Evolutionary conservation across 1,139 yeast genomes (phyloP).

Genomic region (Protomyces lactucae-debilis): DNA sequence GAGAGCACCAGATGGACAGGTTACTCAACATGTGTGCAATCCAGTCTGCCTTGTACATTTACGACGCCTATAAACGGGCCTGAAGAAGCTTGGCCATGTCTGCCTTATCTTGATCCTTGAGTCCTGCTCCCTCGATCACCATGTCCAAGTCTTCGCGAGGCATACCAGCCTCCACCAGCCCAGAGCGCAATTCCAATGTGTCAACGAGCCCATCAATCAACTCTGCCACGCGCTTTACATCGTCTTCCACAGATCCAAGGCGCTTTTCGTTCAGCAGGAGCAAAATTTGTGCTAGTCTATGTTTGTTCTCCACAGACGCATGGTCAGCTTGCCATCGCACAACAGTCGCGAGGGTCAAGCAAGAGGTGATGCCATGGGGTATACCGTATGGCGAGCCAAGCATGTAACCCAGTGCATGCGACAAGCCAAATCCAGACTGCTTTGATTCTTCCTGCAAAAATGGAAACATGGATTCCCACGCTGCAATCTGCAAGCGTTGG

Average conservation of each 20-base stretch:
- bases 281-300: conserved; percentile 4
- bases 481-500: conserved; percentile 25
- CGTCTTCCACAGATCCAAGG: not conserved
- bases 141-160: conserved; percentile 1
- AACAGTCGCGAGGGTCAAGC: conserved; percentile 24
- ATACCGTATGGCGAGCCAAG: conserved; percentile 25
- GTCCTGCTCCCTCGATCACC: conserved; percentile 11
- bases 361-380: conserved; percentile 24
- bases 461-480: conserved; percentile 28
- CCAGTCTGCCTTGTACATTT: too few relatives aligned
- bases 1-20: too few relatives aligned
- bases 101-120: conserved; percentile 1
- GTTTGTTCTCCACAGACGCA: conserved; percentile 5
- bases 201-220: conserved; percentile 3
- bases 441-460: conserved; percentile 20
- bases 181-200: conserved; percentile 4
- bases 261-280: not conserved
- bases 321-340: conserved; percentile 11
- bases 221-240: conserved; percentile 15
- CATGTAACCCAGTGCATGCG: conserved; percentile 23
- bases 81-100: conserved; percentile 7
- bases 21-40: too few relatives aligned
- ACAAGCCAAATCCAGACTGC: conserved; percentile 8
- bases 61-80: conserved; percentile 1
- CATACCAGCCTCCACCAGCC: conserved; percentile 14